A percentile compares a stretch with the other conserved stretches of the same genome.
phyloP scores from a whole-genome alignment of 164 flowering plant species.

The Sedum album region DNA sequence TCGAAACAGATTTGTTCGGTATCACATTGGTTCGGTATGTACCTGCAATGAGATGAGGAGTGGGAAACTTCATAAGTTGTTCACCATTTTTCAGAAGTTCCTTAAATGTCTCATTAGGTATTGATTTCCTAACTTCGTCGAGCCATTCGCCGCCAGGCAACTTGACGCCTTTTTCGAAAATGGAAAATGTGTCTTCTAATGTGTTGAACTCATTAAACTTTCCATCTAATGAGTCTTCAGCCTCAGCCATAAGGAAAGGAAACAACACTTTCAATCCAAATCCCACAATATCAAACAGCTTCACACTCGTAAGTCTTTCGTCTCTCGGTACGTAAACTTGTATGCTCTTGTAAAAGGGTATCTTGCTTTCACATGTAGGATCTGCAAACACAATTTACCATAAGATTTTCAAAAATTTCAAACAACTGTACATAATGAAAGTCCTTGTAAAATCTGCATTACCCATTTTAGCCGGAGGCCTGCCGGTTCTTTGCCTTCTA shows the following conservation, averaged over 20 bases:
- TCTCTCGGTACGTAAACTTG: slow-evolving; percentile 31
- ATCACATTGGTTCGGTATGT: neutral
- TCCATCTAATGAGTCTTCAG: slow-evolving; percentile 9
- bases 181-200: slow-evolving; percentile 15
- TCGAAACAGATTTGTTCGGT: neutral
- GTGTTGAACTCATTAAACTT: slow-evolving; percentile 24
- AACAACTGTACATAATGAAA: too few relatives aligned
- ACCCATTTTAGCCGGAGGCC: slow-evolving; percentile 50
- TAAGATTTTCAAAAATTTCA: too few relatives aligned
- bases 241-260: slow-evolving; percentile 19
- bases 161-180: slow-evolving; percentile 35
- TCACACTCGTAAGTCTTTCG: slow-evolving; percentile 20
- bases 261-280: slow-evolving; percentile 15
- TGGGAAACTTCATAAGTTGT: slow-evolving; percentile 37
- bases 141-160: slow-evolving; percentile 21
- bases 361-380: slow-evolving; percentile 24
- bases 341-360: slow-evolving; percentile 6
- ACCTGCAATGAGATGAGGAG: slow-evolving; percentile 77
- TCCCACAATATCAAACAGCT: slow-evolving; percentile 19
- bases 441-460: too few relatives aligned
- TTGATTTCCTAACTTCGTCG: slow-evolving; percentile 19
- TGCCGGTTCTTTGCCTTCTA: slow-evolving; percentile 67
- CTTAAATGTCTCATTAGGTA: slow-evolving; percentile 38
- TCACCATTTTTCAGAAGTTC: slow-evolving; percentile 48
- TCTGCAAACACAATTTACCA: slow-evolving; percentile 20